Evolutionary conservation across 768 basidiomycete species (phyloP), one percentile per base, ranked within the genome.

Genomic region (Filobasidium floriforme): DNA sequence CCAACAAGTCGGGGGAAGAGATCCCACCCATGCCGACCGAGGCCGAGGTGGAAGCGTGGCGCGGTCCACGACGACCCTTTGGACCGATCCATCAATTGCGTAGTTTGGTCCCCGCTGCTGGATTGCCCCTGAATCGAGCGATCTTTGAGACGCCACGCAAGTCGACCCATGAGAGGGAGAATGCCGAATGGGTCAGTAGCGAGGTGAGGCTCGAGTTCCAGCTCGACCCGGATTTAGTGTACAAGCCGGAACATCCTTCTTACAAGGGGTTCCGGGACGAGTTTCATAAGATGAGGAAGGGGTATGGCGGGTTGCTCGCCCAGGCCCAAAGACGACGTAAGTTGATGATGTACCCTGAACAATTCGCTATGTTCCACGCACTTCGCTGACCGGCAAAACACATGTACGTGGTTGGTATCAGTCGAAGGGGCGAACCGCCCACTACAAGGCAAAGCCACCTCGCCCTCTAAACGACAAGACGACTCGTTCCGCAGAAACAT

Each of bases 151-250:
- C 46, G 46, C 61, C 61, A 1, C 37, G 14, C 24, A 51, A 32
- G 12, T 46, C 43, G 24, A 41, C n/a, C 3, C 18, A 62, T 7
- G 22, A 14, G 14, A 26, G 14, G 32, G 32, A 37, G 9, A 37
- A 37, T 9, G 32, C 32, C 32, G 32, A 37, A 37, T 37, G 32
- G 32, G 32, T 37, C 9, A 37, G 32, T 37, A 37, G 32, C 32
- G 32, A 37, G 32, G 9, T 9, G 32, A 37, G 32, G 32, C 32
- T 37, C 32, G 44, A 14, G 22, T 49, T 28, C n/a, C 22, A 24
- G 22, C 19, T 26, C 1, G 62, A 63, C 37, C 62, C 62, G 29
- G 62, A 63, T 55, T 24, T 63, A 9, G 41, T 63, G 6, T 63
- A 63, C 40, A 22, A 41, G 14, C 6, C 12, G 51, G 62, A 49